A percentile compares a stretch with the other conserved stretches of the same genome.
Conservation (phyloP, 257 asterid genomes). For the Penstemon eatonii region DNA sequence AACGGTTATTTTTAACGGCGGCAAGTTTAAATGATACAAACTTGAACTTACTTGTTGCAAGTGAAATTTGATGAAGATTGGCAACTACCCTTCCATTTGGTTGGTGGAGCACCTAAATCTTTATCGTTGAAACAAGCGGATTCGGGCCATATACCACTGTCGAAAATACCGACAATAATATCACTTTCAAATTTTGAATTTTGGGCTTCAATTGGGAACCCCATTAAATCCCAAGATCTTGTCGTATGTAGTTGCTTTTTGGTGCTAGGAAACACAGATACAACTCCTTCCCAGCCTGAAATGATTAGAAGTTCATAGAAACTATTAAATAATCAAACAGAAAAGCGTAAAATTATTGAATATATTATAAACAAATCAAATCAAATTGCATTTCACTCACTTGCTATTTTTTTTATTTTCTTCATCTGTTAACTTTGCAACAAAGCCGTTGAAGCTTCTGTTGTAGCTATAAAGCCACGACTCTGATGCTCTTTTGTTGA, state of each 20-base stretch:
- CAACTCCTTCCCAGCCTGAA: constrained; percentile 54
- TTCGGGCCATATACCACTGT: constrained; percentile 49
- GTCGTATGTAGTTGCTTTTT: constrained; percentile 55
- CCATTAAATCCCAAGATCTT: constrained; percentile 66
- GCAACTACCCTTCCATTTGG: constrained; percentile 40
- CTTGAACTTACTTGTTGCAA: constrained; percentile 36
- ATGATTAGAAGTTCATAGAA: not conserved
- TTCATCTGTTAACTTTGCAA: constrained; percentile 45
- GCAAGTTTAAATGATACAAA: no score
- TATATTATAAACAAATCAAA: not conserved
- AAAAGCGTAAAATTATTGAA: not conserved
- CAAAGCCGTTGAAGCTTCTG: constrained; percentile 64
- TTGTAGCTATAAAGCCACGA: constrained; percentile 44
- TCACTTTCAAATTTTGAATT: constrained; percentile 34
- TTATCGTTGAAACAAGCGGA: constrained; percentile 32
- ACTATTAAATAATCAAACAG: not conserved
- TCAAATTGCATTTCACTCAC: constrained; percentile 25
- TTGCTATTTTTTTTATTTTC: constrained; percentile 44
- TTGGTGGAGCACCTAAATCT: constrained; percentile 36
- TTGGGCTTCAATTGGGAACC: constrained; percentile 38
- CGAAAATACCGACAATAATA: not conserved
- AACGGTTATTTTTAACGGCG: no score
- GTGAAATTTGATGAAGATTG: constrained; percentile 34
- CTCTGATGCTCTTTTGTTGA: constrained; percentile 38
- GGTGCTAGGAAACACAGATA: constrained; percentile 44